Evolutionary conservation across 2,329 filamentous ascomycete genomes (phyloP), one percentile per base, ranked within the genome.

Genomic region (Colletotrichum endophyticum): DNA sequence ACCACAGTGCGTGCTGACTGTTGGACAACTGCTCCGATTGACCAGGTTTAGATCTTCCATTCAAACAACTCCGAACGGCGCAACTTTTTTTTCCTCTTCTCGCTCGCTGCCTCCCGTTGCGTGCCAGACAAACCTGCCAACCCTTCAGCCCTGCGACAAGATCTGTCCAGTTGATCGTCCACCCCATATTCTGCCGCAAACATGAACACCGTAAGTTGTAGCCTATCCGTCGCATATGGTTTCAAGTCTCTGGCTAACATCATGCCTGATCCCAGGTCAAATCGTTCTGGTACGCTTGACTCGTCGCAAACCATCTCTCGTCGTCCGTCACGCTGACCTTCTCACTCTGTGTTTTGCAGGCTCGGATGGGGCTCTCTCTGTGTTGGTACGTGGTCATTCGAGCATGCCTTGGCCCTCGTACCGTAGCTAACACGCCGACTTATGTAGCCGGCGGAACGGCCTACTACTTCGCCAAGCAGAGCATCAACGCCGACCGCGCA

Each of bases 381-480:
- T 83, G 89, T 94, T 81, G 96, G 94, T 96, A 91, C 76, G 92
- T 82, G 28, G 11, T 66, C 27, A 34, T 19, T 22, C 28, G 44
- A 32, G 44, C 16, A 28, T n/a, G 25, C 68, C 28, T 19, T 28
- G 25, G 63, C 70, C 69, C 75, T 81, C 32, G 63, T 62, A 34
- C 36, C 32, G 16, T 13, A 39, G 32, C 69, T 77, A 68, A 77
- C 32, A 19, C 25, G 27, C 27, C 61, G 27, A 62, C 72, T 34
- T 25, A 49, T 70, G 34, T 82, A 96, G 95, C 96, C 80, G 97
- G 96, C 83, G 97, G 92, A 79, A 95, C 94, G 78, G 96, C 96
- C 82, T 99, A 99, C 89, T 96, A 95, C 88, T 98, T 98, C 84
- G 97, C 97, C 79, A 99, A 99, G 90, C 91, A 92, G 83, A 94